Base-by-base conservation (phyloP, 768 basidiomycete species). In the Rhodotorula diobovata region DNA sequence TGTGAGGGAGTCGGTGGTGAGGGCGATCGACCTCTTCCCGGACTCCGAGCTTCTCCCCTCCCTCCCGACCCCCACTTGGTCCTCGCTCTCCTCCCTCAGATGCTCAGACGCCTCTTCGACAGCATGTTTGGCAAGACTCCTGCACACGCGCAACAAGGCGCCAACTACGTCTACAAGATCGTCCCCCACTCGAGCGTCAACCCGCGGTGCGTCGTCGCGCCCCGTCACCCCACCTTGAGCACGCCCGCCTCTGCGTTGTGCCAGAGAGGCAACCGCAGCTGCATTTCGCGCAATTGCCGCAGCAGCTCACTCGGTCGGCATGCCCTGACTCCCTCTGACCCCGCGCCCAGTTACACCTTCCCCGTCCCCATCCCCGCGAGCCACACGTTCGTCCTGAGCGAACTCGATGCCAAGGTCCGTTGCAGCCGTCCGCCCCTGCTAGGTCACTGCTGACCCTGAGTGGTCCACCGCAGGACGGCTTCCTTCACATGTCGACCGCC, bases 401-500 rank as follows among this genome's bases (percentile, higher is more conserved):
- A 77, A 32, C 74, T 81, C 9, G 80, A 81, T 58, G 71, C 73
- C 6, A 76, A 79, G 46, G 67, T 66, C 12, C 28, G 63, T 32
- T 11, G 30, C 32, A 32, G 15, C 28, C 12, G 23, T n/a, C 35
- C 8, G 35, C 54, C 11, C 25, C 50, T 15, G 2, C 53, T 30
- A 23, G 11, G 28, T 23, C 14, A 18, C 50, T 20, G 5, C 45
- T 23, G 28, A 28, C 30, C 35, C 15, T n/a, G n/a, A n/a, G n/a
- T n/a, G 18, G 32, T n/a, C 39, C 34, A 32, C 35, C 23, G 61
- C 55, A 62, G 81, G 58, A 81, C 59, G 79, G 81, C 23, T 81
- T 78, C 76, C 71, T 81, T 28, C 81, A 81, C 73, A 67, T 80
- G 55, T 80, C 79, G 12, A 78, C 80, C 20, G 75, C 79, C 9